A percentile compares a stretch with the other conserved stretches of the same genome.
Conservation (phyloP, 805 yeast species). For the Spathaspora girioi region DNA sequence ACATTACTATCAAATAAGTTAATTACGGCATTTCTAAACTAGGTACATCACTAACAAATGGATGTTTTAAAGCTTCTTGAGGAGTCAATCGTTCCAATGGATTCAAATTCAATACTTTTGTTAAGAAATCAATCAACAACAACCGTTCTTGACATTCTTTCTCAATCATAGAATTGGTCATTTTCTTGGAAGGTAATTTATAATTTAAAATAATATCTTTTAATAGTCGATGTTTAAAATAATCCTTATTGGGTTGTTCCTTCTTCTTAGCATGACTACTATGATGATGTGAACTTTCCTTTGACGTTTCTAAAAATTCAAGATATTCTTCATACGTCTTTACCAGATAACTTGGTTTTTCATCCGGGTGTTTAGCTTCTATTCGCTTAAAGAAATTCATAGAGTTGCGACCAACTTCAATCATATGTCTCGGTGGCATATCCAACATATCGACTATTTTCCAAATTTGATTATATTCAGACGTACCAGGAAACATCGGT, state of each 20-base stretch:
- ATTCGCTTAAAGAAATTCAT: constrained; percentile 58
- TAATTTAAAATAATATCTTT: constrained; percentile 76
- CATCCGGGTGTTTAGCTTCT: constrained; percentile 9
- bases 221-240: constrained; percentile 63
- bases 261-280: constrained; percentile 19
- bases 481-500: constrained; percentile 91
- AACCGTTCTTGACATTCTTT: constrained; percentile 71
- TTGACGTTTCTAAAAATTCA: constrained; percentile 21
- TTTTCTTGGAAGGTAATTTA: constrained; percentile 57
- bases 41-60: constrained; percentile 57
- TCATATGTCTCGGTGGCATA: constrained; percentile 91
- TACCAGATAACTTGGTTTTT: constrained; percentile 27
- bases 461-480: constrained; percentile 86
- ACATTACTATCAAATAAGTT: no score
- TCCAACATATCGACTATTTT: constrained; percentile 83
- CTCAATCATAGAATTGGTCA: constrained; percentile 53
- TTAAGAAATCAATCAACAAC: constrained; percentile 70
- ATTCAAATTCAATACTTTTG: constrained; percentile 74
- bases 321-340: constrained; percentile 36
- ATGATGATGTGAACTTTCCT: constrained; percentile 18
- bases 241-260: constrained; percentile 83
- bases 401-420: constrained; percentile 89
- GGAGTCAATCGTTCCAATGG: constrained; percentile 97
- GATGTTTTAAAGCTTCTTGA: constrained; percentile 89
- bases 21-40: neutral